Evolutionary conservation across 2,329 filamentous ascomycete species (phyloP), one percentile per base, ranked within the genome.

Genomic region (Alternaria incomplexa): DNA sequence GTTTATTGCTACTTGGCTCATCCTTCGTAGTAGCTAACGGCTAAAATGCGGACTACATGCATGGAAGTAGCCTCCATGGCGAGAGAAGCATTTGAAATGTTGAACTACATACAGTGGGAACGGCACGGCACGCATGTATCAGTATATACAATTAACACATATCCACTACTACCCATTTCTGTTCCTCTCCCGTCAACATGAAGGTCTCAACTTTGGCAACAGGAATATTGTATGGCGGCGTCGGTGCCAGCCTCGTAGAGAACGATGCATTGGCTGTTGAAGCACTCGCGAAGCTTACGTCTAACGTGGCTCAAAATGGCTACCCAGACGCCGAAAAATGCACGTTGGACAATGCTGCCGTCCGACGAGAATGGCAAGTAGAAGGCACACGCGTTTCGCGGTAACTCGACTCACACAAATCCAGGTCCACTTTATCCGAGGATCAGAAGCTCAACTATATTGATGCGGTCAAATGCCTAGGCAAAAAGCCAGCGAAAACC

Each of bases 391-490:
- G 7, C 7, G 13, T 10, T 5, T 5, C 32, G 32, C 32, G 13
- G 4, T n/a, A n/a, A 9, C 15, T n/a, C 8, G 15, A n/a, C 32
- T 36, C 8, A 36, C 7, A 5, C 32, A 5, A 36, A 9, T 36
- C 3, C 3, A 40, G 36, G 36, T 40, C 36, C 0, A 40, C 36
- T 10, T 40, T 40, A 5, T 40, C 36, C 0, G 36, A 40, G n/a
- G 4, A 10, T 11, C n/a, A 40, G 8, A 40, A 40, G 9, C 36
- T 40, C 8, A 17, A 40, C 36, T 76, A 69, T 54, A 73, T 65
- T 6, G 52, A 48, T 2, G 65, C 67, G 4, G 71, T 76, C 0
- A 61, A 71, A 47, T 76, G 73, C 26, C 48, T 74, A 17, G 45
- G 64, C n/a, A 23, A 52, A 1, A 32, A 50, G 6, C 71, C 68